Percentiles rank a stretch among this genome's conserved stretches.
Evolutionary conservation across 2,329 filamentous ascomycete genomes (phyloP).

Genomic region (Fusarium euwallaceae): DNA sequence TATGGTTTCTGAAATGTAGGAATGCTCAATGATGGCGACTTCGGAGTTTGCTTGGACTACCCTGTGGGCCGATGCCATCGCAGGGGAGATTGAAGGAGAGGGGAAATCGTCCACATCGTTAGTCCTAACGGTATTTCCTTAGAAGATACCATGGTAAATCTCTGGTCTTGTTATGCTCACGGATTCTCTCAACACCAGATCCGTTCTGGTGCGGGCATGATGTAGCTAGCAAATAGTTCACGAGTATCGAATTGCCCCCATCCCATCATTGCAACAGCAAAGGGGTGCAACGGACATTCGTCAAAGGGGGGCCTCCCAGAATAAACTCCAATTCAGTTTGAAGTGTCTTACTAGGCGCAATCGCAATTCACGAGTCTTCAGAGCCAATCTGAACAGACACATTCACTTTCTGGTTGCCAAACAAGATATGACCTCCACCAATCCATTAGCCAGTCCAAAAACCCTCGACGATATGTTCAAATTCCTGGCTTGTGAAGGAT

Average conservation of each 20-base stretch:
- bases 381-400: fast-evolving
- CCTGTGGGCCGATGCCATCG: neutral
- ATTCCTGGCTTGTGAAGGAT: neutral
- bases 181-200: neutral
- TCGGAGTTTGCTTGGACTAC: neutral
- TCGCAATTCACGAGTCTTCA: neutral
- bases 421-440: neutral
- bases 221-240: neutral
- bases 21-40: neutral
- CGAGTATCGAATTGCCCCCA: neutral
- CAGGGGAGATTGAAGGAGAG: neutral
- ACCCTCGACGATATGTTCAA: neutral
- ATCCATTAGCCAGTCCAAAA: neutral
- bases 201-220: neutral
- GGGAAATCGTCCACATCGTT: neutral
- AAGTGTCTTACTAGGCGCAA: neutral
- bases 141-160: neutral
- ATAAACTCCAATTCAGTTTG: neutral
- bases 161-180: neutral
- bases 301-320: too few species aligned
- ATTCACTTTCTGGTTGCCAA: fast-evolving
- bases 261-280: neutral
- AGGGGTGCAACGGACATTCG: neutral
- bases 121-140: neutral
- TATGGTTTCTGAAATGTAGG: neutral